phyloP scores from a whole-genome alignment of 345 rosid species.

The Eucalyptus decipiens region DNA sequence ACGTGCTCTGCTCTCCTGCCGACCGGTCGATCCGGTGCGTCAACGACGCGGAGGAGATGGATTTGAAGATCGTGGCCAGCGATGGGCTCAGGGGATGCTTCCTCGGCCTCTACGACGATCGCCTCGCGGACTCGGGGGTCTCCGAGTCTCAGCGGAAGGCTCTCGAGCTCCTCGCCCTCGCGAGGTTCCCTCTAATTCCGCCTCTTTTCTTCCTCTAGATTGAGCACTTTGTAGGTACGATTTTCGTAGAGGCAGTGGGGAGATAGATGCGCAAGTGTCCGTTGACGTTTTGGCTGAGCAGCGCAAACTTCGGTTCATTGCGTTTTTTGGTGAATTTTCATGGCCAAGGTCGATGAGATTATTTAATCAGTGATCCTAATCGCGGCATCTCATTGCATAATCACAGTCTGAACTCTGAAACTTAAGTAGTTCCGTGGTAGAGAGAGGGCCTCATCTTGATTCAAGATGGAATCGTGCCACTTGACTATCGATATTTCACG shows the following conservation, averaged over 20 bases:
- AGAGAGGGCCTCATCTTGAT: neutral
- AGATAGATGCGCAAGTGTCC: neutral
- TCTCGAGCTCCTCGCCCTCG: constrained; percentile 51
- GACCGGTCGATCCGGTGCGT: neutral
- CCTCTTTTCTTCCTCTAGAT: neutral
- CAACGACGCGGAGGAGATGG: constrained; percentile 31
- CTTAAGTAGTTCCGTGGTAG: neutral
- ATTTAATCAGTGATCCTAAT: neutral
- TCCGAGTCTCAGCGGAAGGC: constrained; percentile 38
- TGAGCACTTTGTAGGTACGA: neutral
- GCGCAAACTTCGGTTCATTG: neutral
- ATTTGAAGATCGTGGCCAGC: constrained; percentile 33
- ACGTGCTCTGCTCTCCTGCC: neutral
- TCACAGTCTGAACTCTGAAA: neutral
- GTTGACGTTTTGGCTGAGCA: neutral
- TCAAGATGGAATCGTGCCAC: neutral
- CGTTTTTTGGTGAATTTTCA: neutral
- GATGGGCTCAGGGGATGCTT: constrained; percentile 54
- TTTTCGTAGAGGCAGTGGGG: neutral
- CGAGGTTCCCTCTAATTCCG: constrained; percentile 14
- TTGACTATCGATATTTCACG: neutral
- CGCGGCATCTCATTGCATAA: neutral
- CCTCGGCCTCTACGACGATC: constrained; percentile 50
- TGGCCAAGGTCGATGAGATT: neutral
- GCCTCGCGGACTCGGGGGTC: constrained; percentile 10